A percentile compares a stretch with the other conserved stretches of the same genome.
phyloP scores from a whole-genome alignment of 139 green algal genomes.

The Chlorella ohadii region DNA sequence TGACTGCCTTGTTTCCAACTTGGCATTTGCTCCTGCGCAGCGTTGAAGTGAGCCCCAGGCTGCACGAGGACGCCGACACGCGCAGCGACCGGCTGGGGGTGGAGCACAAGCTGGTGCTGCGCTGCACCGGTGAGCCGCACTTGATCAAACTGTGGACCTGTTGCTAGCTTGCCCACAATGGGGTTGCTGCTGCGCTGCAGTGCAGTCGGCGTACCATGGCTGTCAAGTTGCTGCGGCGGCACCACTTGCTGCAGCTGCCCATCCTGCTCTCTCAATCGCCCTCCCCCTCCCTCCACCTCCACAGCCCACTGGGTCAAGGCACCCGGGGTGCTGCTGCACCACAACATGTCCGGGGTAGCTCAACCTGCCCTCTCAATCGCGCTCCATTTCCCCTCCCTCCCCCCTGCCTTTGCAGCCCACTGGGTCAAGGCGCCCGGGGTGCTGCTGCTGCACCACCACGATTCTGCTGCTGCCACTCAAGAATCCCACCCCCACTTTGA shows the following conservation, averaged over 20 bases:
- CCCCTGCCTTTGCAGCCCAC: constrained; percentile 13
- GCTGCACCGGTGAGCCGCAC: constrained; percentile 23
- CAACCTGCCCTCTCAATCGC: too few species aligned
- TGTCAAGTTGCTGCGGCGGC: too few species aligned
- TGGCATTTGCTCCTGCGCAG: constrained; percentile 6
- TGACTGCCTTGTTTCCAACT: too few species aligned
- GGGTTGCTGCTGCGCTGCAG: neutral
- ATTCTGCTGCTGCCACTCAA: constrained; percentile 82
- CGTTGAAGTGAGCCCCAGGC: constrained; percentile 70
- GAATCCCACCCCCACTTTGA: too few species aligned
- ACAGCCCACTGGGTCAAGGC: neutral
- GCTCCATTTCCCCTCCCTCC: neutral
- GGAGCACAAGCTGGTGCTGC: constrained; percentile 62
- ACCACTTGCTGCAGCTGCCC: neutral
- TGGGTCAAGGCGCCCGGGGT: constrained; percentile 76
- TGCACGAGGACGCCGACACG: constrained; percentile 73
- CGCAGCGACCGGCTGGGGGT: constrained; percentile 48
- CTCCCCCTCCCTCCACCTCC: neutral
- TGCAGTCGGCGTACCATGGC: too few species aligned
- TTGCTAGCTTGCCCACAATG: neutral
- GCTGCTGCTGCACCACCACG: constrained; percentile 79
- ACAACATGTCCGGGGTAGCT: too few species aligned
- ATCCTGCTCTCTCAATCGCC: neutral
- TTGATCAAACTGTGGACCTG: too few species aligned
- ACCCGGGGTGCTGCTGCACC: neutral